Evolutionary conservation across 352 stramenopile genomes (phyloP), one percentile per base, ranked within the genome.

Genomic region (Elongisporangium senticosum): DNA sequence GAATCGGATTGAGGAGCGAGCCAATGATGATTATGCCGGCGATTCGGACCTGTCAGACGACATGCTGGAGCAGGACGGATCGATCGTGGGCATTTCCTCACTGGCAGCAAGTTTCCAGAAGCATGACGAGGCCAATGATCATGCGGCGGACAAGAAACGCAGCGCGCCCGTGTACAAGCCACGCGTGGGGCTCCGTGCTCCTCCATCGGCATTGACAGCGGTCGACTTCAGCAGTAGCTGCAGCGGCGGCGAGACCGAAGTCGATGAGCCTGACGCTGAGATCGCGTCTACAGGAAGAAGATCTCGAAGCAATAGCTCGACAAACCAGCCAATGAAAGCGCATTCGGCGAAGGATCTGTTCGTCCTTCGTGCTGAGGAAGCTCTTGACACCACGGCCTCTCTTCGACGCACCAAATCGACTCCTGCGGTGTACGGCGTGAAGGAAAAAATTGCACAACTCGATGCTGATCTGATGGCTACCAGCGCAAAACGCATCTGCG

Each of bases 31-130:
- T 2, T 67, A 78, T 26, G 74, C 76, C 53, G 74, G 55, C 7
- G 77, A 86, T 19, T 89, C 75, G 33, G 74, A 86, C 48, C 68
- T 87, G 73, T 88, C 77, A 28, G 77, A 89, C 52, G 79, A 89
- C 26, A 88, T 88, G 75, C 59, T 85, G n/a, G 78, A 83, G 53
- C 74, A 88, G 52, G 78, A 88, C 21, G 78, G 76, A 2, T 67
- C 72, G 23, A 49, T 73, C 7, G 68, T 66, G 43, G 68, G 64
- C 0, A 55, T 87, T 2, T 83, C 78, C 6, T 74, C 73, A 8
- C 76, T 90, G 23, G 80, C 80, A n/a, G 75, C 73, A 55, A 74
- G 53, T 14, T 84, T 87, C 24, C 64, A 80, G 47, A 58, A 71
- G 10, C 65, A 51, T 37, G 67, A 75, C 4, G 40, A 51, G 0